Percentiles rank a stretch among this genome's conserved stretches.
Conservation (phyloP, 2,329 filamentous ascomycete genomes). For the Aschersonia sp. region DNA sequence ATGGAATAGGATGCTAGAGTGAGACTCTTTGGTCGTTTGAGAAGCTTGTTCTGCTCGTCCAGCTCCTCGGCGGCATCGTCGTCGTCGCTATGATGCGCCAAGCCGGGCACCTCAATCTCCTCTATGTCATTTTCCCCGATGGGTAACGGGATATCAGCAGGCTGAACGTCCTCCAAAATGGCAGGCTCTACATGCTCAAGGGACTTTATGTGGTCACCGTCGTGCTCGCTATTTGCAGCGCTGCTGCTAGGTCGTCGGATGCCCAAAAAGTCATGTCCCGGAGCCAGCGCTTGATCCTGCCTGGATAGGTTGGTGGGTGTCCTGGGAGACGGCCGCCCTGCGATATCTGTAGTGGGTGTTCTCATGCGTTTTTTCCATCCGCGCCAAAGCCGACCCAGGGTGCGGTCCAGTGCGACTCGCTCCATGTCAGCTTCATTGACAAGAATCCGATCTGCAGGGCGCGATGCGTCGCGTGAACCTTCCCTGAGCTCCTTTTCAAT, state of each 20-base stretch:
- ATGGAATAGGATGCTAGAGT: slow-evolving; percentile 8
- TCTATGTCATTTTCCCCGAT: slow-evolving; percentile 52
- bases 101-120: slow-evolving; percentile 68
- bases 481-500: slow-evolving; percentile 45
- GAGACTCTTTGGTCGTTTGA: slow-evolving; percentile 31
- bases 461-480: slow-evolving; percentile 27
- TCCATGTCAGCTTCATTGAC: slow-evolving; percentile 90
- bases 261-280: slow-evolving; percentile 17
- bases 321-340: slow-evolving; percentile 33
- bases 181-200: slow-evolving; percentile 8
- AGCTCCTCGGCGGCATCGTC: slow-evolving; percentile 39
- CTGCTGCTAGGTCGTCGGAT: slow-evolving; percentile 3
- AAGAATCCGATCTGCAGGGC: slow-evolving; percentile 52
- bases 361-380: slow-evolving; percentile 84
- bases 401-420: slow-evolving; percentile 77
- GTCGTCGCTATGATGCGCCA: slow-evolving; percentile 24
- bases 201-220: slow-evolving; percentile 3
- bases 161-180: slow-evolving; percentile 15
- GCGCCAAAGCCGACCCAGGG: slow-evolving; percentile 80
- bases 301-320: slow-evolving; percentile 21
- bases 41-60: slow-evolving; percentile 17
- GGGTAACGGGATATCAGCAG: slow-evolving; percentile 48
- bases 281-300: slow-evolving; percentile 18
- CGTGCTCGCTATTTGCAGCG: slow-evolving; percentile 3
- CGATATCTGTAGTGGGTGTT: slow-evolving; percentile 32